Evolutionary conservation across 352 stramenopile species (phyloP), one percentile per base, ranked within the genome.

Genomic region (Pilasporangium apinafurcum): DNA sequence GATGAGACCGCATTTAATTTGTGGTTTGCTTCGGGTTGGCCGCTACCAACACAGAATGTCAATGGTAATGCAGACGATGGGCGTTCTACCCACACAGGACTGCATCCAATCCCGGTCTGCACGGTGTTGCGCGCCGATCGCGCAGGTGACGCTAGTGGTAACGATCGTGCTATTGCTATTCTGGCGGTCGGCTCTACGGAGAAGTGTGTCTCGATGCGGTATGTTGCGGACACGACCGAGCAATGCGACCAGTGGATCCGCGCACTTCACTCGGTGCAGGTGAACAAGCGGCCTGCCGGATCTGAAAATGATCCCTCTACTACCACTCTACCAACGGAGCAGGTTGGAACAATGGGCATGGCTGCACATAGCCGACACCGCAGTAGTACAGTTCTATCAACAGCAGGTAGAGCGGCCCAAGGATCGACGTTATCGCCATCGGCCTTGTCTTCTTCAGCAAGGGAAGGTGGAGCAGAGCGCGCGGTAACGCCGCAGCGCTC

Each of bases 1-100:
- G 71, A 86, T 44, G 68, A 89, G 51, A 67, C 57, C 36, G 64
- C 59, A 17, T 89, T 89, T 51, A 68, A 58, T 22, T 48, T 79
- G 22, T 89, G 77, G 77, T 42, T 69, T 44, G 53, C 61, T 2
- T 78, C 63, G 5, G 71, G 68, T 14, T 62, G 68, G 37, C 43
- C 65, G 21, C 47, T 81, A 37, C n/a, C n/a, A n/a, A n/a, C n/a
- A n/a, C n/a, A n/a, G n/a, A n/a, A n/a, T n/a, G n/a, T n/a, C n/a
- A n/a, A n/a, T n/a, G n/a, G n/a, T n/a, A 65, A 65, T 4, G 56
- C 46, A 18, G 18, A 43, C 34, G 37, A 71, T 30, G 46, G 43
- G 22, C 41, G 59, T 30, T 40, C 48, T 13, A 58, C 49, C 38
- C 34, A 42, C 10, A 65, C 56, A 33, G 51, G 59, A 20, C 49